A percentile compares a stretch with the other conserved stretches of the same genome.
phyloP scores from a whole-genome alignment of 495 filamentous ascomycete species.

The Podospora comata region DNA sequence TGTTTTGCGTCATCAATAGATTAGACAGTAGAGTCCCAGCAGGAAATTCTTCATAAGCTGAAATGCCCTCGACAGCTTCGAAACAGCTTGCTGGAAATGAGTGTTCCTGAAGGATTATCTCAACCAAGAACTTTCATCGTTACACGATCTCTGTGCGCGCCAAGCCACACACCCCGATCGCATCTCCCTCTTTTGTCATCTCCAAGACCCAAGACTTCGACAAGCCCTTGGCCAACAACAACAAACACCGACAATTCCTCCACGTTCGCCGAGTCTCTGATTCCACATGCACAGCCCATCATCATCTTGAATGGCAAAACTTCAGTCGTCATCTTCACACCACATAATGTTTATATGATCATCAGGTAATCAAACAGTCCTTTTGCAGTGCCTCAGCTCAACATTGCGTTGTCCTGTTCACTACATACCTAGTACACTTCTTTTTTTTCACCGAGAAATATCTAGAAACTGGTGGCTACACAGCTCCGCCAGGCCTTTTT shows the following conservation, averaged over 20 bases:
- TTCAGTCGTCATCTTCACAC: not conserved
- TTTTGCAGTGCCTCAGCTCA: not conserved
- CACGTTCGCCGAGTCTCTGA: not conserved
- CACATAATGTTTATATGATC: not conserved
- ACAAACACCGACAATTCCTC: not conserved
- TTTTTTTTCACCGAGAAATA: not conserved
- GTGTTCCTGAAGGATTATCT: not conserved
- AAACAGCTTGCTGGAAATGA: not conserved
- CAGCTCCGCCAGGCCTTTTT: not conserved
- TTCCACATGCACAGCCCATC: not conserved
- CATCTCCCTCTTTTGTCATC: not conserved
- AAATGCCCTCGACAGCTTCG: not conserved
- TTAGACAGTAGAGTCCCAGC: not conserved
- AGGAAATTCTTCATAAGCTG: not conserved
- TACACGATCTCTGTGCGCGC: slow-evolving; percentile 1
- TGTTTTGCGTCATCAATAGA: not conserved
- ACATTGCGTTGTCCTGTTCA: not conserved
- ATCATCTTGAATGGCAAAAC: not conserved
- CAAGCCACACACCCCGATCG: not conserved
- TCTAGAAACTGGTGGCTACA: not conserved
- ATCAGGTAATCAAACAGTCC: not conserved
- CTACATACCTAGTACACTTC: not conserved
- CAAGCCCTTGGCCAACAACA: not conserved
- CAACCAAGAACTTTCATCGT: not conserved
- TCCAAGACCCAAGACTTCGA: slow-evolving; percentile 2